Percentiles rank a stretch among this genome's conserved stretches.
Evolutionary conservation across 2,329 filamentous ascomycete genomes (phyloP).

Genomic region (Didymella keratinophila): DNA sequence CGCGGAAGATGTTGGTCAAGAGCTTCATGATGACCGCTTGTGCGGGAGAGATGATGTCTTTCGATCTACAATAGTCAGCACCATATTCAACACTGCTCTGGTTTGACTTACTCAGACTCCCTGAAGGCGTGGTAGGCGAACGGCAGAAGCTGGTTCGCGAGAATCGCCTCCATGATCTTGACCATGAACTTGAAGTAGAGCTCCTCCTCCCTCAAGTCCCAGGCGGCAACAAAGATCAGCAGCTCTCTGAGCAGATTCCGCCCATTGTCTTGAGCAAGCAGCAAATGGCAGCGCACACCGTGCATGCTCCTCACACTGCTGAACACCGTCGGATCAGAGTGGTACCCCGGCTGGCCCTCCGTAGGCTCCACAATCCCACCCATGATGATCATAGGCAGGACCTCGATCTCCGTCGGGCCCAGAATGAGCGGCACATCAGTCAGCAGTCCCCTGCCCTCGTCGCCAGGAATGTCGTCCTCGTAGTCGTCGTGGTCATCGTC

Average conservation of each 20-base stretch:
- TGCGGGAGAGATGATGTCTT: slow-evolving; percentile 94
- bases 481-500: slow-evolving; percentile 75
- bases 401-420: slow-evolving; percentile 93
- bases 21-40: slow-evolving; percentile 93
- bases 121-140: slow-evolving; percentile 91
- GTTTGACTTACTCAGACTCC: slow-evolving; percentile 60
- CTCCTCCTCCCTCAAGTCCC: slow-evolving; percentile 92
- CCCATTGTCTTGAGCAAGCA: slow-evolving; percentile 88
- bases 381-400: slow-evolving; percentile 96
- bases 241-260: slow-evolving; percentile 89
- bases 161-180: slow-evolving; percentile 92
- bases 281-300: slow-evolving; percentile 86
- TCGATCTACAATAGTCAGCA: slow-evolving; percentile 61
- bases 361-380: slow-evolving; percentile 88
- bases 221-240: slow-evolving; percentile 94
- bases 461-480: slow-evolving; percentile 73
- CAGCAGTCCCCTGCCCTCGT: slow-evolving; percentile 80
- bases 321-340: slow-evolving; percentile 58
- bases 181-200: slow-evolving; percentile 97
- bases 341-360: slow-evolving; percentile 68
- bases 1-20: slow-evolving; percentile 86
- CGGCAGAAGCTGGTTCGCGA: slow-evolving; percentile 87
- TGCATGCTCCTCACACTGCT: slow-evolving; percentile 78
- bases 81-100: neutral
- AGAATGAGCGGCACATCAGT: slow-evolving; percentile 95